Conservation (phyloP, 371 early-diverging fungal species). For the Lichtheimia hyalospora region DNA sequence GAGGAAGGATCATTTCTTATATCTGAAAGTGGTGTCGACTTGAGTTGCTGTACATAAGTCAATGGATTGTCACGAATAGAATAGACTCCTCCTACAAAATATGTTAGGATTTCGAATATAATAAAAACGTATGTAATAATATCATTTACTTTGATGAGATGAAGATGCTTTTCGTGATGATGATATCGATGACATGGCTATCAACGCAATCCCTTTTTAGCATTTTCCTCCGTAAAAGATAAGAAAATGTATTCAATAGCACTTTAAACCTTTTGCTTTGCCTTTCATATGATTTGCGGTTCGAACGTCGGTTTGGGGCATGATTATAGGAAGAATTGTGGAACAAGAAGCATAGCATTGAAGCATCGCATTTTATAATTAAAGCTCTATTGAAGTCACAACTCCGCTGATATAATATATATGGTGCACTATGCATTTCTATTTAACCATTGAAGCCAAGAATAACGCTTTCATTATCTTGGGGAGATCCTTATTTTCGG, state of each 20-base stretch:
- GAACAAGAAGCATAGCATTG: too few relatives aligned
- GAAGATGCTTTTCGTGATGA: not conserved
- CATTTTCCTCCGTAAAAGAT: too few relatives aligned
- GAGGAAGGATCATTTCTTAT: constrained; percentile 1
- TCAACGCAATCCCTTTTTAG: too few relatives aligned
- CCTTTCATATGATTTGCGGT: not conserved
- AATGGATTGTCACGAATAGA: constrained; percentile 13
- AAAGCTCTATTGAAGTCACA: not conserved
- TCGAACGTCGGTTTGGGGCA: constrained; percentile 4
- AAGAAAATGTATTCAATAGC: too few relatives aligned
- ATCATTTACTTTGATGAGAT: too few relatives aligned
- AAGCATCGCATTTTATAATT: constrained; percentile 1
- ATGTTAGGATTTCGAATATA: not conserved
- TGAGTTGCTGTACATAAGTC: constrained; percentile 12
- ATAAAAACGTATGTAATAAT: too few relatives aligned
- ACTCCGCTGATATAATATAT: too few relatives aligned
- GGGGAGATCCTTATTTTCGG: constrained; percentile 78
- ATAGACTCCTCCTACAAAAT: constrained; percentile 4
- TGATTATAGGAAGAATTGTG: not conserved
- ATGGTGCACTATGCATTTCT: not conserved
- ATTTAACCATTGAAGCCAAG: constrained; percentile 71
- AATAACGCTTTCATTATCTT: constrained; percentile 81
- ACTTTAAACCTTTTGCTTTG: too few relatives aligned
- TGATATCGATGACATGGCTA: not conserved
- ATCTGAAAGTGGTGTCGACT: constrained; percentile 7